These are phyloP conservation scores for Metrosideros polymorpha DNA, from an alignment of 441 rosid genomes.

Conservation along the genomic window DNA sequence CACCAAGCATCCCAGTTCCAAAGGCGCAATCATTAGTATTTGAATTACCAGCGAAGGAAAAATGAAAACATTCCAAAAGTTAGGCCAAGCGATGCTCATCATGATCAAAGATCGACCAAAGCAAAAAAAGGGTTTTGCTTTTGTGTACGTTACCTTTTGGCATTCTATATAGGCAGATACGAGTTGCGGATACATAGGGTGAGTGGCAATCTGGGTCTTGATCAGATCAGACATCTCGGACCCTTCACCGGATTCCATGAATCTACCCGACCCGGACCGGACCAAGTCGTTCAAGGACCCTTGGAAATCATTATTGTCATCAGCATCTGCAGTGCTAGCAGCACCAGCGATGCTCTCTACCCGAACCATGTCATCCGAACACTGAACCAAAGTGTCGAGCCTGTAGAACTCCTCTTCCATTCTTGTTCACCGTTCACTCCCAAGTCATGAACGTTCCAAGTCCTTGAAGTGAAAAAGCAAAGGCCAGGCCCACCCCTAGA, in stretches of 20 bases:
- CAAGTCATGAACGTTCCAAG: not conserved
- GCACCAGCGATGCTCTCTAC: constrained; percentile 8
- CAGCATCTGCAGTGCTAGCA: not conserved
- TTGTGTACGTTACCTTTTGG: constrained; percentile 34
- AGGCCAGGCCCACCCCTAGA: not conserved
- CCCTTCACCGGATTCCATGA: constrained; percentile 13
- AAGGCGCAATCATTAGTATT: not conserved
- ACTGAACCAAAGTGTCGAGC: constrained; percentile 11
- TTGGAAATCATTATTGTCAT: constrained; percentile 3
- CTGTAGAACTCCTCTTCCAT: constrained; percentile 36
- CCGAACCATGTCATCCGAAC: constrained; percentile 9
- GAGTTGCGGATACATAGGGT: constrained; percentile 52
- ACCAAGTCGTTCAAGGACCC: constrained; percentile 14
- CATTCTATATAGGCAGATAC: constrained; percentile 49
- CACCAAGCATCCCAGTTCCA: not conserved
- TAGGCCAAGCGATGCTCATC: not conserved
- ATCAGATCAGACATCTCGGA: constrained; percentile 27
- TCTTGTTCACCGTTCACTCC: not conserved
- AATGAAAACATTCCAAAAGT: not conserved
- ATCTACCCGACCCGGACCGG: constrained; percentile 5
- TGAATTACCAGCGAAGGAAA: not conserved
- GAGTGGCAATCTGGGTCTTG: constrained; percentile 54
- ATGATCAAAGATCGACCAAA: not conserved
- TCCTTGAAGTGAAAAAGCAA: not conserved
- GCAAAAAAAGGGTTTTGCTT: not conserved